These are phyloP conservation scores for Wakefieldia striispora DNA, from an alignment of 768 basidiomycete species.

Conservation along the genomic window DNA sequence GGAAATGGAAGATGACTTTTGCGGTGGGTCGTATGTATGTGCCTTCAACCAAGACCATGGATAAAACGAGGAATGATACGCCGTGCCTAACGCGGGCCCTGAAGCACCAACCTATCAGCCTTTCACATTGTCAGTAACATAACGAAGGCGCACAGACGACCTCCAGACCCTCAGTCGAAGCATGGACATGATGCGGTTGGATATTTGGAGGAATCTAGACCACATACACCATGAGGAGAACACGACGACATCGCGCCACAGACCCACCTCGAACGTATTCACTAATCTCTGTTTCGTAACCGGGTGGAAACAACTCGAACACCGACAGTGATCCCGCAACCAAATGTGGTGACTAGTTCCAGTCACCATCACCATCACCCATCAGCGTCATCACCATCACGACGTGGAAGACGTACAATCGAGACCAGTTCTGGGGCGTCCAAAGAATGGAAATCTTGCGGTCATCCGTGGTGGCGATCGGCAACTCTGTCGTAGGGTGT, in stretches of 20 bases:
- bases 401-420: conserved; percentile 56
- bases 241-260: neutral
- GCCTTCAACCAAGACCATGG: conserved; percentile 82
- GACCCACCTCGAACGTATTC: conserved; percentile 74
- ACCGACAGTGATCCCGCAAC: conserved; percentile 92
- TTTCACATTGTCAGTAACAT: neutral
- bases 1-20: conserved; percentile 11
- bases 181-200: conserved; percentile 55
- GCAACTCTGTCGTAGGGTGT: conserved; percentile 35
- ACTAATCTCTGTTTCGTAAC: conserved; percentile 88
- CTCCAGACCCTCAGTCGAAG: conserved; percentile 61
- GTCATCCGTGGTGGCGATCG: conserved; percentile 55
- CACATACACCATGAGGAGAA: neutral
- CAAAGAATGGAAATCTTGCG: conserved; percentile 68
- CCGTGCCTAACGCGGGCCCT: conserved; percentile 31
- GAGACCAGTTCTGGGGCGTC: conserved; percentile 68
- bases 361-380: neutral
- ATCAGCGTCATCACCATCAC: neutral
- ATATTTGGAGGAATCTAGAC: conserved; percentile 75
- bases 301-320: conserved; percentile 81
- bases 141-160: conserved; percentile 60
- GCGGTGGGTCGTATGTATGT: conserved; percentile 80
- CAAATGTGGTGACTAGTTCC: conserved; percentile 78
- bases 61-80: conserved; percentile 75
- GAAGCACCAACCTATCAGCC: neutral